Evolutionary conservation across 2,329 filamentous ascomycete genomes (phyloP).

Genomic region (Gyromitra esculenta): DNA sequence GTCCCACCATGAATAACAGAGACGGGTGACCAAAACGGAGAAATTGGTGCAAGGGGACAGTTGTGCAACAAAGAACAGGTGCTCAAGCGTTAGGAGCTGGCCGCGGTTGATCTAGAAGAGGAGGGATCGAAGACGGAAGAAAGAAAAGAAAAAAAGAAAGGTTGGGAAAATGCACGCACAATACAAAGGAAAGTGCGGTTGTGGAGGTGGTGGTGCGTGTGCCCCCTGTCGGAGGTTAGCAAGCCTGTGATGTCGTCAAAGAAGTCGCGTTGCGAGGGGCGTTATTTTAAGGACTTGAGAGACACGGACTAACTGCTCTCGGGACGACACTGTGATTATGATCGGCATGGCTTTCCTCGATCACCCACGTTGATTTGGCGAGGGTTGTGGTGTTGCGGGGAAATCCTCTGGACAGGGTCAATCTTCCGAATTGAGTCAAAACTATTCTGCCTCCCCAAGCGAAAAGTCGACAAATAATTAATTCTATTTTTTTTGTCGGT

Average conservation of each 20-base stretch:
- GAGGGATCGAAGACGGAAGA: conserved; percentile 21
- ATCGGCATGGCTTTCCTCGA: conserved; percentile 43
- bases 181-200: conserved; percentile 31
- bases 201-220: conserved; percentile 11
- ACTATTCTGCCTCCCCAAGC: conserved; percentile 2
- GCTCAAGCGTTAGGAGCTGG: conserved; percentile 21
- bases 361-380: conserved; percentile 42
- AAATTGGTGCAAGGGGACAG: conserved; percentile 24
- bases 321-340: conserved; percentile 33
- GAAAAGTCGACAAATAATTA: conserved; percentile 21
- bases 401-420: conserved; percentile 36
- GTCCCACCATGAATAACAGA: conserved; percentile 1
- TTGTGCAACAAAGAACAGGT: conserved; percentile 44
- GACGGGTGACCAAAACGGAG: conserved; percentile 29
- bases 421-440: conserved; percentile 32
- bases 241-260: conserved; percentile 44
- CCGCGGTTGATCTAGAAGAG: conserved; percentile 34
- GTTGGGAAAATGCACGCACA: conserved; percentile 29
- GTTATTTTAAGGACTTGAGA: conserved; percentile 41
- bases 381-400: conserved; percentile 38
- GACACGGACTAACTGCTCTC: conserved; percentile 30
- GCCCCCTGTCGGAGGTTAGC: conserved; percentile 39
- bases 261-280: conserved; percentile 17
- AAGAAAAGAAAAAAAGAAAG: conserved; percentile 29
- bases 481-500: conserved; percentile 6